These are phyloP conservation scores for Stephania cephalantha DNA, from an alignment of 164 flowering plant genomes.

Conservation along the genomic window DNA sequence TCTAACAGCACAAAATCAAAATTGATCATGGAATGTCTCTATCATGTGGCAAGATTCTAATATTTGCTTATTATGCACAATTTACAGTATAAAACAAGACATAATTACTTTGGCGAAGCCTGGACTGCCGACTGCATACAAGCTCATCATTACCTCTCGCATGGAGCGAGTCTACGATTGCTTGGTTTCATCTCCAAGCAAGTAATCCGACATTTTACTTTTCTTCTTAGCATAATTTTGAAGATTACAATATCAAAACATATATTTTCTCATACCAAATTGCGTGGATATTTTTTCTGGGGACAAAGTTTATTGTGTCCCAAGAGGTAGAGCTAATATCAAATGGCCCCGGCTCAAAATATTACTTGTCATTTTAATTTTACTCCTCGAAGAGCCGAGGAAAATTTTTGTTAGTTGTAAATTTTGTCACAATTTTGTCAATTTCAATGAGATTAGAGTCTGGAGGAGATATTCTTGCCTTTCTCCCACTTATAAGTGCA, in stretches of 20 bases:
- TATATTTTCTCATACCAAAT: not conserved
- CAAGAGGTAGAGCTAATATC: not conserved
- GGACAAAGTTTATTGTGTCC: no score
- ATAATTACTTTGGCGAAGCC: constrained; percentile 74
- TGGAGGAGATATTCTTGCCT: no score
- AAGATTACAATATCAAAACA: not conserved
- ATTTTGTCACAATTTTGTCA: no score
- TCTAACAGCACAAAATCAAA: not conserved
- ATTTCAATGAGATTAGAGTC: no score
- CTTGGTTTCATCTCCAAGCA: constrained; percentile 60
- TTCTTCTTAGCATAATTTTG: not conserved
- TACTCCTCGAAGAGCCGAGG: not conserved
- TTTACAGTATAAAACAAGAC: constrained; percentile 73
- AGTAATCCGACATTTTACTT: constrained; percentile 10
- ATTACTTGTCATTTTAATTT: no score
- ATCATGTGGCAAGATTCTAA: constrained; percentile 13
- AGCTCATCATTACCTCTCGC: constrained; percentile 58
- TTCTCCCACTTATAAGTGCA: no score
- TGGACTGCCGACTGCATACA: constrained; percentile 42
- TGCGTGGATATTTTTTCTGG: no score
- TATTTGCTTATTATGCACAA: constrained; percentile 22
- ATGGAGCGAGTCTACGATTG: constrained; percentile 74
- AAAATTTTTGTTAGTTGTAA: not conserved
- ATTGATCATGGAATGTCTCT: not conserved
- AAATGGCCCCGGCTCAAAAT: no score